These are phyloP conservation scores for Helichrysum umbraculigerum DNA, from an alignment of 129 eudicot species.

Conservation along the genomic window DNA sequence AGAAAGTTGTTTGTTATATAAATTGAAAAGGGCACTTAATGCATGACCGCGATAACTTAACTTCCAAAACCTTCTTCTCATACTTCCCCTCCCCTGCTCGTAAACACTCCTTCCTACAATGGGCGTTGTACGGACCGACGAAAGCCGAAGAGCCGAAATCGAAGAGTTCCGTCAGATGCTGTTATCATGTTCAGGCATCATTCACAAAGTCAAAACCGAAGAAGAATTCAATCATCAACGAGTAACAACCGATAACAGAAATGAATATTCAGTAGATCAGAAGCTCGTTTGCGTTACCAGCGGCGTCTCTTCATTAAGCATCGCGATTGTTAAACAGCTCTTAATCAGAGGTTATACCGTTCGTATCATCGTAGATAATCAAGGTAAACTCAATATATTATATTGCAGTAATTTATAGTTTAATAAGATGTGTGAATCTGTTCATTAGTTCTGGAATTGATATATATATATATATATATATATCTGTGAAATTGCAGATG, in stretches of 20 bases:
- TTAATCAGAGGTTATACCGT: slow-evolving; percentile 67
- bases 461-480: too few relatives aligned
- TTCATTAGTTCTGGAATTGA: background rate
- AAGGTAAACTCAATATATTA: slow-evolving; percentile 41
- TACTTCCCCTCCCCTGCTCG: background rate
- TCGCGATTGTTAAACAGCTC: slow-evolving; percentile 69
- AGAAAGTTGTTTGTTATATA: too few relatives aligned
- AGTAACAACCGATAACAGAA: slow-evolving; percentile 8
- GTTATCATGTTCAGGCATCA: slow-evolving; percentile 54
- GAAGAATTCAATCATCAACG: slow-evolving; percentile 24
- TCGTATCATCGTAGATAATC: slow-evolving; percentile 63
- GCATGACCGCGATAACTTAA: too few relatives aligned
- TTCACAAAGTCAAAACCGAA: slow-evolving; percentile 35
- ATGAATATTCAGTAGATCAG: slow-evolving; percentile 28
- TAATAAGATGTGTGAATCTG: slow-evolving; percentile 6
- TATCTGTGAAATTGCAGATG: slow-evolving; percentile 57
- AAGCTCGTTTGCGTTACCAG: slow-evolving; percentile 80
- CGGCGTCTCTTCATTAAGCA: slow-evolving; percentile 72
- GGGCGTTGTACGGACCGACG: slow-evolving; percentile 64
- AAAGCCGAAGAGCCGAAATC: slow-evolving; percentile 50
- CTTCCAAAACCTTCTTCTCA: too few relatives aligned
- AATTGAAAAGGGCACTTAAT: too few relatives aligned
- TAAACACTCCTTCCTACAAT: slow-evolving; percentile 25
- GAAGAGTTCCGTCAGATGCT: slow-evolving; percentile 75
- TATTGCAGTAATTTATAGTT: background rate